Evolutionary conservation across 257 asterid genomes (phyloP).

Genomic region (Cynanchum wilfordii): DNA sequence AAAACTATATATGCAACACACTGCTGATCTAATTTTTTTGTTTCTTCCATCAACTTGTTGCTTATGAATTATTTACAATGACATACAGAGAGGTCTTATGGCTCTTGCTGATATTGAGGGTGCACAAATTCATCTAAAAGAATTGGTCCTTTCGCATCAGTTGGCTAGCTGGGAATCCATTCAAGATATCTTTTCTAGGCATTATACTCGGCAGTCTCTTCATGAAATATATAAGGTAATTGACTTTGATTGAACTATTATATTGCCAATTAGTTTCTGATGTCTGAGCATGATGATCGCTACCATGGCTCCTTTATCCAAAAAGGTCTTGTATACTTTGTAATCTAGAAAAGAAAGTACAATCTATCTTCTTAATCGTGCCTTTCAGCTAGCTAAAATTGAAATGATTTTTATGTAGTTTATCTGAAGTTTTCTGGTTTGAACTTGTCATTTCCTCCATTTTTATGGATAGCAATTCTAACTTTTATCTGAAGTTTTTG

Average conservation of each 20-base stretch:
- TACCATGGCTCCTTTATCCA: not conserved
- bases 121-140: constrained; percentile 82
- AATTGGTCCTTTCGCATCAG: constrained; percentile 75
- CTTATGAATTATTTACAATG: not conserved
- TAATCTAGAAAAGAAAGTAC: not conserved
- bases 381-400: constrained; percentile 2
- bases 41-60: constrained; percentile 1
- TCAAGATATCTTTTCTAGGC: constrained; percentile 76
- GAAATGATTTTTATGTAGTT: not conserved
- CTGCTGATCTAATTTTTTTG: not conserved
- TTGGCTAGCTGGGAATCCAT: constrained; percentile 96
- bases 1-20: not conserved
- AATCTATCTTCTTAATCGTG: not conserved
- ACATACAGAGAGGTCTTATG: constrained; percentile 83
- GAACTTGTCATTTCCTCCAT: not conserved
- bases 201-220: constrained; percentile 81
- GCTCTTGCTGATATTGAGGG: constrained; percentile 99
- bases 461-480: not conserved
- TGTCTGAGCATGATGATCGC: not conserved
- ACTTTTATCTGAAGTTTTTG: not conserved
- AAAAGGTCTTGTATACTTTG: not conserved
- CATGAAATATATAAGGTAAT: constrained; percentile 96
- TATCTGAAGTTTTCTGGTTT: not conserved
- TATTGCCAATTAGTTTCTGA: not conserved
- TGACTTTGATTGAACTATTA: not conserved